Evolutionary conservation across 495 filamentous ascomycete species (phyloP).

Genomic region (Podospora australis): DNA sequence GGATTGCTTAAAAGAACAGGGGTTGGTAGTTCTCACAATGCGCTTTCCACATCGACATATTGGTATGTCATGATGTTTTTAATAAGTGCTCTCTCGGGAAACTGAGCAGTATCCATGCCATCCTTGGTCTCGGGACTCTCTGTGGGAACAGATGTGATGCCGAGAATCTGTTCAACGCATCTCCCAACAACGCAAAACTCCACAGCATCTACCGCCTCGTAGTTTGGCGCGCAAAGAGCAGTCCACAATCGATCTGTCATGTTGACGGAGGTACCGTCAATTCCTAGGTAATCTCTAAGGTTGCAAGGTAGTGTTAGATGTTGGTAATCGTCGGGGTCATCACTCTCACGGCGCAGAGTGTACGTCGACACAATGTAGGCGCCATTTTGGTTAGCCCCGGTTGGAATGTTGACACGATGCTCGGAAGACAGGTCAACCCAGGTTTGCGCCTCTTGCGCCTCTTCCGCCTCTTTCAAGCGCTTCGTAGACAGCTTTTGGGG

Average conservation of each 20-base stretch:
- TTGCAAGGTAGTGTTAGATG: constrained; percentile 4
- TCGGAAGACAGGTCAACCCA: constrained; percentile 13
- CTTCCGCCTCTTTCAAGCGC: background rate
- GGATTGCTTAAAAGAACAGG: background rate
- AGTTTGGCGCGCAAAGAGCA: constrained; percentile 9
- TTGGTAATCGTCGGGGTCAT: background rate
- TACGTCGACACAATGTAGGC: constrained; percentile 11
- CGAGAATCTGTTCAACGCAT: constrained; percentile 14
- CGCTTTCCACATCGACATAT: constrained; percentile 11
- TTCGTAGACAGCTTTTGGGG: background rate
- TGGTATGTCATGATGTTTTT: constrained; percentile 14
- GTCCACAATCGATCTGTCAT: constrained; percentile 16
- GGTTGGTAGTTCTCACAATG: constrained; percentile 10
- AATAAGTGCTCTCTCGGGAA: constrained; percentile 8
- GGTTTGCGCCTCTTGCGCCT: background rate
- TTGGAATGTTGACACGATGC: background rate
- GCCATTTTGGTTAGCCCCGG: constrained; percentile 2
- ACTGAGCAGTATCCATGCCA: background rate
- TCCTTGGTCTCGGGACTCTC: background rate
- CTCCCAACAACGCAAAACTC: constrained; percentile 15
- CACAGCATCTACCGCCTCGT: constrained; percentile 13
- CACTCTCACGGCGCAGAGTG: constrained; percentile 1
- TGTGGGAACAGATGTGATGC: constrained; percentile 9
- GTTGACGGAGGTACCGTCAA: constrained; percentile 4
- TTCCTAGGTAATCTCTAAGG: constrained; percentile 9